A percentile compares a stretch with the other conserved stretches of the same genome.
These are phyloP conservation scores for Trichosporon inkin DNA, from an alignment of 1,284 basidiomycete species.

Conservation along the genomic window DNA sequence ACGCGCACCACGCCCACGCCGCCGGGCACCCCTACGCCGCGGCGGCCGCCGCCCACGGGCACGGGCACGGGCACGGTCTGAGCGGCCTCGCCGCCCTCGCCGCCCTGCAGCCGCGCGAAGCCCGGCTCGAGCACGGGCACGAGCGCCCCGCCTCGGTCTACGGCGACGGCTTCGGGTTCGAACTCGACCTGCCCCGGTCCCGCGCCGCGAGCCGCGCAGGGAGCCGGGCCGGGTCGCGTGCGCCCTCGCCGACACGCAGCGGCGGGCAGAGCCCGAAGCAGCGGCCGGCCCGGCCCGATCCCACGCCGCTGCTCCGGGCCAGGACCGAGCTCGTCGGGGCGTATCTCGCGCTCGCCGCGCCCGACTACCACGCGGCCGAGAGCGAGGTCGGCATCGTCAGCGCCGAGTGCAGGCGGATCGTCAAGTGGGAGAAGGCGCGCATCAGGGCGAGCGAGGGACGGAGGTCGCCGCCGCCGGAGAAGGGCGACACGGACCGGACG, in stretches of 20 bases:
- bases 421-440: conserved; percentile 15
- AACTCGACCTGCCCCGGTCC: conserved; percentile 6
- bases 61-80: neutral
- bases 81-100: neutral
- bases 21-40: neutral
- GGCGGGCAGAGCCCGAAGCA: neutral
- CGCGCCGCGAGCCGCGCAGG: neutral
- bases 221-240: neutral
- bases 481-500: neutral
- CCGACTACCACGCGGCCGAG: conserved; percentile 26
- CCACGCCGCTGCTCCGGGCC: conserved; percentile 18
- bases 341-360: conserved; percentile 17
- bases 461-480: neutral
- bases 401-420: conserved; percentile 21
- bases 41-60: neutral
- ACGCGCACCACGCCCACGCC: neutral
- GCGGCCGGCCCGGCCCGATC: neutral
- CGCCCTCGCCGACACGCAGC: neutral
- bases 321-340: conserved; percentile 30
- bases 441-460: neutral
- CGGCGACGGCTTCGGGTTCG: conserved; percentile 8
- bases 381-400: conserved; percentile 28
- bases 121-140: neutral
- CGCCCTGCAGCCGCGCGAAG: neutral
- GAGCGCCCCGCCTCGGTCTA: neutral